These are phyloP conservation scores for Hydnomerulius pinastri DNA, from an alignment of 768 basidiomycete genomes.

Conservation along the genomic window DNA sequence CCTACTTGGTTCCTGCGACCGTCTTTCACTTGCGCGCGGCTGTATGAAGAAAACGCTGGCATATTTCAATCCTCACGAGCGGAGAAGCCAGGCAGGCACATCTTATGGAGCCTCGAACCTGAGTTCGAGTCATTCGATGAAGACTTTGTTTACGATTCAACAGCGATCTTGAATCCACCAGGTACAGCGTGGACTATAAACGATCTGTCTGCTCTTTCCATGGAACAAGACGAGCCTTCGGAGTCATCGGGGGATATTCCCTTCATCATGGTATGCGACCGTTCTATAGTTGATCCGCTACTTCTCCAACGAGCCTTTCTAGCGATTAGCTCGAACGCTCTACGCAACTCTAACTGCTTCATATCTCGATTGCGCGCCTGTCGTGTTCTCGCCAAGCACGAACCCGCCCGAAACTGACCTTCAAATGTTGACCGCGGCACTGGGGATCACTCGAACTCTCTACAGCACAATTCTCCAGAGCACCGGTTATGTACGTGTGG, in stretches of 20 bases:
- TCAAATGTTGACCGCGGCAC: slow-evolving; percentile 57
- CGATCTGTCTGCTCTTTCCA: slow-evolving; percentile 30
- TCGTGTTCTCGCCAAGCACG: slow-evolving; percentile 72
- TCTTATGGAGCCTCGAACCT: slow-evolving; percentile 28
- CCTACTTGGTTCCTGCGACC: slow-evolving; percentile 67
- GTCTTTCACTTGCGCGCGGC: slow-evolving; percentile 53
- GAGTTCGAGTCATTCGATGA: slow-evolving; percentile 27
- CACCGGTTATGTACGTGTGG: slow-evolving; percentile 35
- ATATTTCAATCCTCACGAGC: slow-evolving; percentile 36
- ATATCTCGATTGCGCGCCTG: slow-evolving; percentile 85
- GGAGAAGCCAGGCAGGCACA: slow-evolving; percentile 17
- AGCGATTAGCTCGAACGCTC: slow-evolving; percentile 75
- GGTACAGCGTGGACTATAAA: slow-evolving; percentile 34
- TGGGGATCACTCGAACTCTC: slow-evolving; percentile 57
- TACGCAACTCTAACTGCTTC: slow-evolving; percentile 79
- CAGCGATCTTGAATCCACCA: slow-evolving; percentile 12
- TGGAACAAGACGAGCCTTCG: slow-evolving; percentile 16
- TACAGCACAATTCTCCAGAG: slow-evolving; percentile 59
- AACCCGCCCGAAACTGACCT: slow-evolving; percentile 60
- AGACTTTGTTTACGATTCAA: slow-evolving; percentile 31
- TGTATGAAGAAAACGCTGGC: slow-evolving; percentile 56
- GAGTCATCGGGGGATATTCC: slow-evolving; percentile 16
- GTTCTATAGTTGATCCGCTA: slow-evolving; percentile 17
- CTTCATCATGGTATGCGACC: slow-evolving; percentile 27
- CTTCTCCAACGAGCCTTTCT: slow-evolving; percentile 13